Evolutionary conservation across 495 filamentous ascomycete species (phyloP).

Genomic region (Sporormia fimetaria): DNA sequence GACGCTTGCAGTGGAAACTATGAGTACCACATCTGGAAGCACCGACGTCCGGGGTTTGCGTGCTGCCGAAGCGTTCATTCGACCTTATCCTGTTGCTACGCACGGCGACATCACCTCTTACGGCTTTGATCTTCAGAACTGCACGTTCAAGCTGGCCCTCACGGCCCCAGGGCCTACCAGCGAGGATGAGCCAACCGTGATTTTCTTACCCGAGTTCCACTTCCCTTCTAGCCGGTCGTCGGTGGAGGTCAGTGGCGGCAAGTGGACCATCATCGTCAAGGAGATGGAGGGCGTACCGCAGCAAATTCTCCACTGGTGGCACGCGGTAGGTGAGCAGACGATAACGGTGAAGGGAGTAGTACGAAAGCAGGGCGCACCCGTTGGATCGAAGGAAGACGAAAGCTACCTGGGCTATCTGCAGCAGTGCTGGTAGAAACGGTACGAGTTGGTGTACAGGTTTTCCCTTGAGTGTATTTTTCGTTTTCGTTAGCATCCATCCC

Average conservation of each 20-base stretch:
- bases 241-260: slow-evolving; percentile 70
- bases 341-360: slow-evolving; percentile 68
- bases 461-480: not conserved
- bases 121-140: slow-evolving; percentile 53
- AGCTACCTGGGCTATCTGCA: slow-evolving; percentile 50
- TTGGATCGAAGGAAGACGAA: slow-evolving; percentile 45
- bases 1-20: slow-evolving; percentile 43
- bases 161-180: slow-evolving; percentile 28
- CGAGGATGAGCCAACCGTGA: slow-evolving; percentile 60
- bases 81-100: slow-evolving; percentile 68
- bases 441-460: slow-evolving; percentile 36
- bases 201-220: slow-evolving; percentile 87
- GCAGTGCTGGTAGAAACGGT: slow-evolving; percentile 36
- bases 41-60: slow-evolving; percentile 48
- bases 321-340: slow-evolving; percentile 69
- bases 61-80: slow-evolving; percentile 83
- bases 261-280: slow-evolving; percentile 70
- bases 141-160: slow-evolving; percentile 31
- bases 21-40: slow-evolving; percentile 31
- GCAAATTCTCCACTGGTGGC: slow-evolving; percentile 82
- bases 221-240: slow-evolving; percentile 62
- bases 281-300: slow-evolving; percentile 51
- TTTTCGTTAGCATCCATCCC: not conserved
- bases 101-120: slow-evolving; percentile 56
- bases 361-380: slow-evolving; percentile 40